Percentiles rank a stretch among this genome's conserved stretches.
These are phyloP conservation scores for Populus tomentosa DNA, from an alignment of 441 rosid genomes.

Conservation along the genomic window DNA sequence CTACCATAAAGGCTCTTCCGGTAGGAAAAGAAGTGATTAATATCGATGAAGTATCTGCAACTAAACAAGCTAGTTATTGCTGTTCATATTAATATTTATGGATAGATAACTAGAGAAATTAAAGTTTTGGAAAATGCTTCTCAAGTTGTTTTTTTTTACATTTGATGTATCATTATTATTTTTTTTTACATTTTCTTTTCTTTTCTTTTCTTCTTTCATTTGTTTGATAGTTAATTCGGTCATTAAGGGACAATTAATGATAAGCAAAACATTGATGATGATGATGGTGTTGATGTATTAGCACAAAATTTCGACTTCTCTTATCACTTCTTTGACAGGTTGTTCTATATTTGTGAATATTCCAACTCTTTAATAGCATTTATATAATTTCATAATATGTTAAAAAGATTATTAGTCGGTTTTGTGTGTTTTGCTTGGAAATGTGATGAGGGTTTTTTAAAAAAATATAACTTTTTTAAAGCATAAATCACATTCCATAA, in stretches of 20 bases:
- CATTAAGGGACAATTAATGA: neutral
- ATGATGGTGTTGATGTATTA: neutral
- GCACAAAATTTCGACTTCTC: too few species aligned
- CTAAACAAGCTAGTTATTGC: constrained; percentile 55
- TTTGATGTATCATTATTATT: too few species aligned
- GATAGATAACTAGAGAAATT: neutral
- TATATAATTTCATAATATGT: too few species aligned
- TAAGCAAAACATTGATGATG: neutral
- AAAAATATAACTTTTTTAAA: too few species aligned
- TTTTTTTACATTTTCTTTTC: neutral
- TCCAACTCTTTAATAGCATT: too few species aligned
- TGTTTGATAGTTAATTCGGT: neutral
- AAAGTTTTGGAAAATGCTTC: neutral
- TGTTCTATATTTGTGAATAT: too few species aligned
- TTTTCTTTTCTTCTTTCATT: too few species aligned
- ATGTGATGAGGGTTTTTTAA: too few species aligned
- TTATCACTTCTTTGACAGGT: neutral
- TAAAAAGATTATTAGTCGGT: too few species aligned
- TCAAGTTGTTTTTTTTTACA: neutral
- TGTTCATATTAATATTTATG: neutral
- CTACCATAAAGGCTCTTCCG: constrained; percentile 16
- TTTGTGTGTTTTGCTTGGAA: too few species aligned
- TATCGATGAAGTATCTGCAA: constrained; percentile 57
- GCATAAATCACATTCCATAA: accelerated
- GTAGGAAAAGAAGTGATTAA: constrained; percentile 44